Percentiles rank a stretch among this genome's conserved stretches.
Evolutionary conservation across 1,284 basidiomycete species (phyloP).

Genomic region (Ustilago loliicola): DNA sequence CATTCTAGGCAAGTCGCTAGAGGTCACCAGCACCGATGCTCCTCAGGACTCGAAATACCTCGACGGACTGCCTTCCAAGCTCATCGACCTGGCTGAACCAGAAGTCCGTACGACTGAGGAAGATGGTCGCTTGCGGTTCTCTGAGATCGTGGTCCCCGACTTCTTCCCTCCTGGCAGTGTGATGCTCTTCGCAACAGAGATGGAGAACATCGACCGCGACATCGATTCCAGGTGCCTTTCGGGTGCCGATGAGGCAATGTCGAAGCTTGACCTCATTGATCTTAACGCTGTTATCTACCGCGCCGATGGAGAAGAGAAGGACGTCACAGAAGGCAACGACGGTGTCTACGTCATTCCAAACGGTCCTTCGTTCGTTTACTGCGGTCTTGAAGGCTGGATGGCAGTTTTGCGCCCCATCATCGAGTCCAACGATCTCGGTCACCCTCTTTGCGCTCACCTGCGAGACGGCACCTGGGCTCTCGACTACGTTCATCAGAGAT

Average conservation of each 20-base stretch:
- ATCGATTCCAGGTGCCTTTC: slow-evolving; percentile 53
- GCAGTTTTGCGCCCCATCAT: slow-evolving; percentile 53
- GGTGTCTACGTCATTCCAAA: slow-evolving; percentile 60
- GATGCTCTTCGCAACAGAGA: slow-evolving; percentile 63
- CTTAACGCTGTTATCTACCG: slow-evolving; percentile 65
- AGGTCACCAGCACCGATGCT: slow-evolving; percentile 39
- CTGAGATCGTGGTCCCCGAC: slow-evolving; percentile 63
- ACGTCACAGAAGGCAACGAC: slow-evolving; percentile 58
- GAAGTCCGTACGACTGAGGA: slow-evolving; percentile 38
- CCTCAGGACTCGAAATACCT: slow-evolving; percentile 46
- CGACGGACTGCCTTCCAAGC: slow-evolving; percentile 54
- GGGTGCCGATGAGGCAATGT: slow-evolving; percentile 60
- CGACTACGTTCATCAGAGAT: slow-evolving; percentile 72
- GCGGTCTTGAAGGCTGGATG: slow-evolving; percentile 67
- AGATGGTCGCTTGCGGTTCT: slow-evolving; percentile 41
- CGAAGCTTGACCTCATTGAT: slow-evolving; percentile 57
- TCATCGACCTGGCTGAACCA: slow-evolving; percentile 57
- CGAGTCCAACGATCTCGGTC: slow-evolving; percentile 62
- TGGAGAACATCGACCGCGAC: slow-evolving; percentile 56
- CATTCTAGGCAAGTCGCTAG: slow-evolving; percentile 61
- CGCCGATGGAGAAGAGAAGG: slow-evolving; percentile 66
- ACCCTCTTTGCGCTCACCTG: slow-evolving; percentile 62
- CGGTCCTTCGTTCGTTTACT: slow-evolving; percentile 55
- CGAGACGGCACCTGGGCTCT: slow-evolving; percentile 64
- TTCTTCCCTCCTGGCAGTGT: slow-evolving; percentile 65